Conservation (phyloP, 1,284 basidiomycete genomes). For the Cutaneotrichosporon sp. region DNA sequence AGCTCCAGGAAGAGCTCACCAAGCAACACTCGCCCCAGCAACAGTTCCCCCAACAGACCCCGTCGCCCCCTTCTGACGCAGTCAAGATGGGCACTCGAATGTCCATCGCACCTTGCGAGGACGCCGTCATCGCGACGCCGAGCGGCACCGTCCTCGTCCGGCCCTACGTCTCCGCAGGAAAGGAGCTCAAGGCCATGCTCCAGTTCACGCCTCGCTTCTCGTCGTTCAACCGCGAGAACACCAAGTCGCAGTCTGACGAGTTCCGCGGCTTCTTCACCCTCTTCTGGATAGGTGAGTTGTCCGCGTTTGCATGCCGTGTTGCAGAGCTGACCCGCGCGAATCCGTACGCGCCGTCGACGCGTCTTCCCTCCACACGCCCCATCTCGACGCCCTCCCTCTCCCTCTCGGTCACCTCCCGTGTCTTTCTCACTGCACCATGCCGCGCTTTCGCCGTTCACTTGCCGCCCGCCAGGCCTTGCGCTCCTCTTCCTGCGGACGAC, state of each 20-base stretch:
- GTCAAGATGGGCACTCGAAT: not conserved
- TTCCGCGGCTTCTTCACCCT: slow-evolving; percentile 92
- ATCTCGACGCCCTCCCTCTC: not conserved
- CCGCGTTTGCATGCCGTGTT: not conserved
- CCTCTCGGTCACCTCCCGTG: not conserved
- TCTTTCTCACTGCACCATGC: not conserved
- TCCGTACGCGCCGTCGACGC: not conserved
- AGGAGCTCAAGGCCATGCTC: slow-evolving; percentile 62
- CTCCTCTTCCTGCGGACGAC: slow-evolving; percentile 77
- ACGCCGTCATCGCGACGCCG: slow-evolving; percentile 42
- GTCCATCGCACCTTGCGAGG: slow-evolving; percentile 15
- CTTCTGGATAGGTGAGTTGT: slow-evolving; percentile 67
- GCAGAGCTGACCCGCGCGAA: not conserved
- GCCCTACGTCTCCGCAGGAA: slow-evolving; percentile 46
- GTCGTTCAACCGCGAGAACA: slow-evolving; percentile 78
- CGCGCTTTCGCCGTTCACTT: not conserved
- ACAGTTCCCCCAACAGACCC: not conserved
- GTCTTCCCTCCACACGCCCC: not conserved
- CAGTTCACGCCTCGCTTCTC: slow-evolving; percentile 82
- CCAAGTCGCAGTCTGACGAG: slow-evolving; percentile 70
- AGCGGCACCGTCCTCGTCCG: slow-evolving; percentile 43
- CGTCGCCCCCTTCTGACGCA: no score
- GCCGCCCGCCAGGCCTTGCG: slow-evolving; percentile 67
- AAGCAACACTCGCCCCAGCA: not conserved
- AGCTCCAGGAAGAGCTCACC: slow-evolving; percentile 2